phyloP scores from a whole-genome alignment of 2,329 filamentous ascomycete genomes.

The Fusarium staphyleae region DNA sequence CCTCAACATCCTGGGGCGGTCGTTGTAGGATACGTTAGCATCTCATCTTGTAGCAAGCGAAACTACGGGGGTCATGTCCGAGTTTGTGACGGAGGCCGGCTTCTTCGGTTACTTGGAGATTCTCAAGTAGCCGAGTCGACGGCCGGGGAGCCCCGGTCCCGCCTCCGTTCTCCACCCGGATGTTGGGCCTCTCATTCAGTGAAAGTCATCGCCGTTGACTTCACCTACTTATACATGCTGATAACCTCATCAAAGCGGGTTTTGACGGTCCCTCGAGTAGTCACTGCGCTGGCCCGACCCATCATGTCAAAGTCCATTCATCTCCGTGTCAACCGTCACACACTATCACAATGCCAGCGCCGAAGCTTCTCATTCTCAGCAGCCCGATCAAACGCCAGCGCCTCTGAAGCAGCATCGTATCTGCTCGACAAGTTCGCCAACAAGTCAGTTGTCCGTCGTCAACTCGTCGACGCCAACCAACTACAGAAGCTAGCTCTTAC shows the following conservation, averaged over 20 bases:
- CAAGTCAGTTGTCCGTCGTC: conserved; percentile 45
- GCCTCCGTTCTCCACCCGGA: conserved; percentile 11
- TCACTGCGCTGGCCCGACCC: background rate
- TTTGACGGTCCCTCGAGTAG: background rate
- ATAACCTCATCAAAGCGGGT: background rate
- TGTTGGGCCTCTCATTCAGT: background rate
- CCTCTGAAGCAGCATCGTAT: conserved; percentile 43
- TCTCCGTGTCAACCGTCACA: conserved; percentile 14
- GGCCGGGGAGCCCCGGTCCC: background rate
- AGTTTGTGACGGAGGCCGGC: background rate
- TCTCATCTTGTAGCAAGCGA: background rate
- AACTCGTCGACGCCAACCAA: conserved; percentile 68
- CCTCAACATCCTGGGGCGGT: conserved; percentile 42
- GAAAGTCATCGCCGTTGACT: background rate
- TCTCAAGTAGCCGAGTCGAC: conserved; percentile 13
- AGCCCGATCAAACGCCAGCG: conserved; percentile 23
- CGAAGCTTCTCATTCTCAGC: conserved; percentile 22
- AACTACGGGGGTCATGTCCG: background rate
- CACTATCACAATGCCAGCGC: conserved; percentile 12
- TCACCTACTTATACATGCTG: background rate
- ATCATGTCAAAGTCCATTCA: background rate
- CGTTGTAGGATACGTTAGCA: conserved; percentile 20
- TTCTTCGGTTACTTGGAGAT: conserved; percentile 20
- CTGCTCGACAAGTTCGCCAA: conserved; percentile 44
- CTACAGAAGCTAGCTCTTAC: conserved; percentile 67